Evolutionary conservation across 2,329 filamentous ascomycete genomes (phyloP), one percentile per base, ranked within the genome.

Genomic region (Fusarium guadeloupense): DNA sequence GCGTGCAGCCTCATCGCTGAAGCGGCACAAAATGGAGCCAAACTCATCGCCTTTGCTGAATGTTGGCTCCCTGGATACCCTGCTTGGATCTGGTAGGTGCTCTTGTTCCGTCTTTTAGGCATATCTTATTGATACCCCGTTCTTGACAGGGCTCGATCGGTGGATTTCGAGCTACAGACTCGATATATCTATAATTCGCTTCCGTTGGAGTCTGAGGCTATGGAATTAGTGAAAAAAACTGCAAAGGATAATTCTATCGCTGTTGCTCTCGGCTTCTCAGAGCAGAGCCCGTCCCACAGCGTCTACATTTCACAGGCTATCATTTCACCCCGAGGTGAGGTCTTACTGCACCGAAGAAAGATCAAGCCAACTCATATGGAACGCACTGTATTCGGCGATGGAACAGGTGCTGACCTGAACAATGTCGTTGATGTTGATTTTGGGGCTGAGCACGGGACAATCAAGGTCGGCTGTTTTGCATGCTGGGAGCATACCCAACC

Each of bases 311-410:
- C 79, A 0, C 80, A 83, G 57, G 75, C 74, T 4, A 73, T 82
- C 8, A 79, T 83, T 51, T 74, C 70, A 1, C 67, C 72, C 0
- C 67, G 76, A 19, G 80, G 81, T 1, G 72, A 78, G 21, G 37
- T 83, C 9, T 48, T 73, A 9, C 62, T 74, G 6, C 71, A 76
- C 38, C 76, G 80, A 6, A 75, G 79, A 17, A 84, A 85, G 70
- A 73, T 84, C 61, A 84, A 84, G 67, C 77, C 81, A 0, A 84
- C 81, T 1, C 80, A 84, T 47, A 79, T 84, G 74, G 82, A 84
- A 66, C 75, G 80, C 1, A 80, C 79, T 3, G 59, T 83, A 14
- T 85, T 79, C 25, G 81, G 81, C 1, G 81, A 84, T 33, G 77
- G 76, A 0, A 68, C 69, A 0, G 77, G 73, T 1, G 65, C 74